Percentiles rank a stretch among this genome's conserved stretches.
Evolutionary conservation across 257 asterid genomes (phyloP).

Genomic region (Verbena officinalis): DNA sequence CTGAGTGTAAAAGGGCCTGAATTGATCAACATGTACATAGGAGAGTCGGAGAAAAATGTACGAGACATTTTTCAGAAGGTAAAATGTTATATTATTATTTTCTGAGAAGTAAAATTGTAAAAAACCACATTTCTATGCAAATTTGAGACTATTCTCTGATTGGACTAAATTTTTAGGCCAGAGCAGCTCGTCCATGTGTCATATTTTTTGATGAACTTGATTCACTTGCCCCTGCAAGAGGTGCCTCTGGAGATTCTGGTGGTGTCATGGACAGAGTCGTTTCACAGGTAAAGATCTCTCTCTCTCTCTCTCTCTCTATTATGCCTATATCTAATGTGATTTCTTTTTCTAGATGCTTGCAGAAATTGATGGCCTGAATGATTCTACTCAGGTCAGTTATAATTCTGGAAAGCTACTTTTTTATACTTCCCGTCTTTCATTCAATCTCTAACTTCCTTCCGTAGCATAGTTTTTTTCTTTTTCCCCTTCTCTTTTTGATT

Average conservation of each 20-base stretch:
- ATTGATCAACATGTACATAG: constrained; percentile 97
- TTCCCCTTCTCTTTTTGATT: constrained; percentile 6
- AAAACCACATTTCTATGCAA: constrained; percentile 2
- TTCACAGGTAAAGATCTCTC: constrained; percentile 74
- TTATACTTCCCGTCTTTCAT: constrained; percentile 8
- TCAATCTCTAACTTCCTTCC: constrained; percentile 11
- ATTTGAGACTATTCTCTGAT: constrained; percentile 21
- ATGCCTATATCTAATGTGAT: constrained; percentile 26
- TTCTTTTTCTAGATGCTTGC: constrained; percentile 81
- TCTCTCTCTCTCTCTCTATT: constrained; percentile 4
- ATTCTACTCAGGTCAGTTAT: constrained; percentile 75
- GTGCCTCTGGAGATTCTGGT: constrained; percentile 99
- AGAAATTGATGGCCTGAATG: constrained; percentile 92
- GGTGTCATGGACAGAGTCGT: constrained; percentile 99
- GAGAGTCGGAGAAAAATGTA: constrained; percentile 94
- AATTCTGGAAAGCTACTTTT: constrained; percentile 4
- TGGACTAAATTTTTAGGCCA: constrained; percentile 60
- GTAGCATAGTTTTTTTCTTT: not conserved
- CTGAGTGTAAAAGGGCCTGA: constrained; percentile 98
- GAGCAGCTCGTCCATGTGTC: constrained; percentile 98
- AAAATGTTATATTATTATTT: constrained; percentile 24
- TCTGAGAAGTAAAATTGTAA: not conserved
- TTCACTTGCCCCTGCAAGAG: constrained; percentile 98
- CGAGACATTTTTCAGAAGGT: constrained; percentile 98
- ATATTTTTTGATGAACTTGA: constrained; percentile 98